Conservation (phyloP, 139 green algal species). For the Chlorella sp. region DNA sequence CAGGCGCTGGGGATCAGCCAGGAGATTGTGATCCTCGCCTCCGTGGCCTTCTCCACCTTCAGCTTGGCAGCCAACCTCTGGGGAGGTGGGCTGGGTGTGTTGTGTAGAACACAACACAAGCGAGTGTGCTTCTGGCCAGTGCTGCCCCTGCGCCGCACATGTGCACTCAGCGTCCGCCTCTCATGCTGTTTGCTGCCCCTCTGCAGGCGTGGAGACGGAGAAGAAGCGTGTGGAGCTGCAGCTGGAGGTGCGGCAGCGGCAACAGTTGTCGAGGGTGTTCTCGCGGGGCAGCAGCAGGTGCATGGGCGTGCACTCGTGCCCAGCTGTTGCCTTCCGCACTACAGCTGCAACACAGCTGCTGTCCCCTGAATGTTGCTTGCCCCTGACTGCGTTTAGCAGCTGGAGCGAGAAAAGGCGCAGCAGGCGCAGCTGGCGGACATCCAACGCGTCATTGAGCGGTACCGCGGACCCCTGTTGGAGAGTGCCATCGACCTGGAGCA, state of each 20-base stretch:
- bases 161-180: too few relatives aligned
- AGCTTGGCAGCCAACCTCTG: conserved; percentile 61
- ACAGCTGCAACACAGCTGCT: background rate
- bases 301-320: background rate
- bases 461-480: conserved; percentile 73
- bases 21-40: conserved; percentile 56
- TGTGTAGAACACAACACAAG: too few relatives aligned
- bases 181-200: background rate
- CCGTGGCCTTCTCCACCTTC: conserved; percentile 49
- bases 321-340: background rate
- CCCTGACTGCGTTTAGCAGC: background rate
- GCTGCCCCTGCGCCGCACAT: too few relatives aligned
- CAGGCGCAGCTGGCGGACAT: conserved; percentile 37
- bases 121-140: too few relatives aligned
- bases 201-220: conserved; percentile 53
- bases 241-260: conserved; percentile 13
- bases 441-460: conserved; percentile 44
- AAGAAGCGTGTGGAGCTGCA: conserved; percentile 56
- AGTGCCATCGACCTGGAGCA: conserved; percentile 74
- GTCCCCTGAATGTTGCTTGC: background rate
- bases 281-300: background rate
- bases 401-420: conserved; percentile 42
- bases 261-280: background rate
- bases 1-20: background rate
- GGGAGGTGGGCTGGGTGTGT: too few relatives aligned